These are phyloP conservation scores for Adansonia digitata DNA, from an alignment of 345 rosid species.

Conservation along the genomic window DNA sequence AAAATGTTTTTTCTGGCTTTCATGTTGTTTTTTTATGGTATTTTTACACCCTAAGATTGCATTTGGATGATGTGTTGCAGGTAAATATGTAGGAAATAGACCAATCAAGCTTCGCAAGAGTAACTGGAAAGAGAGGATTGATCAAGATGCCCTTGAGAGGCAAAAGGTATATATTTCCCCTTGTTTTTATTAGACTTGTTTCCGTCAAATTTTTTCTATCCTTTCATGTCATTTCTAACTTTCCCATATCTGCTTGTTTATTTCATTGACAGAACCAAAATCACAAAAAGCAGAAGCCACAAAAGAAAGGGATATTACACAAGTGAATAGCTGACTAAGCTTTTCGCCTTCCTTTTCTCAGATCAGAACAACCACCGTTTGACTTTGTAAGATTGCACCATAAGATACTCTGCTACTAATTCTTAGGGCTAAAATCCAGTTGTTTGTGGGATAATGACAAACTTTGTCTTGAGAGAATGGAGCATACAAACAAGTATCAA, in stretches of 20 bases:
- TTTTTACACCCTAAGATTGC: background rate
- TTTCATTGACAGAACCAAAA: conserved; percentile 43
- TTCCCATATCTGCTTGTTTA: background rate
- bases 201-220: background rate
- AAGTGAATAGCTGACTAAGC: conserved; percentile 34
- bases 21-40: background rate
- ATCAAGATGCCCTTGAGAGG: conserved; percentile 58
- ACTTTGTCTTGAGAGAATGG: too few relatives aligned
- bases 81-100: conserved; percentile 95
- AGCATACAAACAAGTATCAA: too few relatives aligned
- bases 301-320: conserved; percentile 79
- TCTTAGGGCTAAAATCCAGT: too few relatives aligned
- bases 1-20: background rate
- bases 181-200: background rate
- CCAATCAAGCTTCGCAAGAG: conserved; percentile 94
- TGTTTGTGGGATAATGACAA: too few relatives aligned
- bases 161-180: conserved; percentile 45
- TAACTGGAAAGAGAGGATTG: conserved; percentile 95
- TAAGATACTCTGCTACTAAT: too few relatives aligned
- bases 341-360: background rate
- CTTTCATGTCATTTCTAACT: background rate
- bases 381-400: too few relatives aligned
- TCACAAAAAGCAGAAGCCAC: conserved; percentile 65
- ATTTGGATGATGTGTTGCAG: conserved; percentile 30
- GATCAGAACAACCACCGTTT: background rate